Evolutionary conservation across 2,329 filamentous ascomycete genomes (phyloP), one percentile per base, ranked within the genome.

Genomic region (Biscogniauxia sp.): DNA sequence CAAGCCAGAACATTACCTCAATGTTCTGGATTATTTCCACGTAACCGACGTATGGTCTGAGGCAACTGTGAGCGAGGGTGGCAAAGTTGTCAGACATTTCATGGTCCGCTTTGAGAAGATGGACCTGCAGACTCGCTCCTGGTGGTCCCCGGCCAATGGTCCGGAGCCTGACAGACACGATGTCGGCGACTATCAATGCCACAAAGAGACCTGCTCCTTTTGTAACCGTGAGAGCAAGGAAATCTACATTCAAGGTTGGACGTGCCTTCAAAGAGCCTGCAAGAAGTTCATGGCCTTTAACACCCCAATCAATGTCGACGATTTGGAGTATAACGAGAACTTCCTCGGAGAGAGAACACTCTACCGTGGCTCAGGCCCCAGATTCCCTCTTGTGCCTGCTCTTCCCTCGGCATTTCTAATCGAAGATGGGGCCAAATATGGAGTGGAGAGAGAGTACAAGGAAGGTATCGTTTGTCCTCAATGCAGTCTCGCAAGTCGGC

Each of bases 41-140:
- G 77, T 90, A 13, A 89, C 88, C 0, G 78, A 88, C 54, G 78
- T 92, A 0, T 93, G 90, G 90, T 78, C 75, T 11, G 90, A 93
- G 66, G 81, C 79, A 61, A 76, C 76, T 1, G 72, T 70, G 1
- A 67, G 66, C 1, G 77, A 72, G 5, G 74, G 72, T 1, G 78
- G 80, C 0, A 45, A 59, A 1, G 41, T 59, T 0, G 64, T 73
- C 5, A 70, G 66, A 1, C 64, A 73, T 0, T 81, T 83, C 66
- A 86, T 85, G 64, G 80, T 89, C 25, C 83, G 89, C 0, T 81
- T 92, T 3, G 87, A 93, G 70, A 89, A 89, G 62, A 74, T 90
- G 0, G 72, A 87, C 17, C 70, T 82, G 0, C 61, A 69, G 0
- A 72, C 75, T 11, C 75, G 74, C 20, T 86, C 84, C 37, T 91